A percentile compares a stretch with the other conserved stretches of the same genome.
Conservation (phyloP, 2,329 filamentous ascomycete genomes). For the Tetracladium maxilliforme region DNA sequence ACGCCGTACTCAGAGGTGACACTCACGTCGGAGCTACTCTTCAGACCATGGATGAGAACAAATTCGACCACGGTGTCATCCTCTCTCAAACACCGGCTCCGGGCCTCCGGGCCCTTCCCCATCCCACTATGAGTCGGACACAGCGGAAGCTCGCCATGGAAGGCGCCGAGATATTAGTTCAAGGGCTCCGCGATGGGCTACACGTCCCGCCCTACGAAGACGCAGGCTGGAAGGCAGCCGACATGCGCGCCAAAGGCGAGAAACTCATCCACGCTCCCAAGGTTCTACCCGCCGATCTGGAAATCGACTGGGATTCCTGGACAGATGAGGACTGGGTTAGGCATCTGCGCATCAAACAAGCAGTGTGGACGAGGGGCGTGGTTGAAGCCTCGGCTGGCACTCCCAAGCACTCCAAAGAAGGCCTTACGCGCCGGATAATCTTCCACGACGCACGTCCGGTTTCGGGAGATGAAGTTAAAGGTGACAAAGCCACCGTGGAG, state of each 20-base stretch:
- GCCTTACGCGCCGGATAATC: too few relatives aligned
- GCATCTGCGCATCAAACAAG: too few relatives aligned
- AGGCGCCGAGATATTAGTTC: conserved; percentile 59
- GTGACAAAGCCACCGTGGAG: too few relatives aligned
- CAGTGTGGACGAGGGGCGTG: too few relatives aligned
- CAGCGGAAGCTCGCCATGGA: conserved; percentile 46
- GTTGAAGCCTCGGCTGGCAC: too few relatives aligned
- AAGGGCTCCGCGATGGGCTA: conserved; percentile 43
- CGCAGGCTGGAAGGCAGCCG: conserved; percentile 11
- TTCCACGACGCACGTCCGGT: too few relatives aligned
- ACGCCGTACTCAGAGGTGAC: conserved; percentile 55
- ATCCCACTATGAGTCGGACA: too few relatives aligned
- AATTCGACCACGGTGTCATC: conserved; percentile 69
- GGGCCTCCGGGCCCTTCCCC: conserved; percentile 33
- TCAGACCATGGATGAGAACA: conserved; percentile 65
- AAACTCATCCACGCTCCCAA: conserved; percentile 50
- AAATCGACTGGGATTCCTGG: conserved; percentile 45
- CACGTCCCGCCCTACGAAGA: conserved; percentile 48
- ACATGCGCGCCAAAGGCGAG: conserved; percentile 9
- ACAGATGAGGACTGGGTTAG: conserved; percentile 31
- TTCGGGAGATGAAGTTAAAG: too few relatives aligned
- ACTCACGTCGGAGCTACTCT: conserved; percentile 60
- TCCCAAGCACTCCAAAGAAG: too few relatives aligned
- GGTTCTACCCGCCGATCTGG: conserved; percentile 47
- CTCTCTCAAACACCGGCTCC: conserved; percentile 53